Percentiles rank a stretch among this genome's conserved stretches.
phyloP scores from a whole-genome alignment of 805 yeast genomes.

The Myxozyma udenii region DNA sequence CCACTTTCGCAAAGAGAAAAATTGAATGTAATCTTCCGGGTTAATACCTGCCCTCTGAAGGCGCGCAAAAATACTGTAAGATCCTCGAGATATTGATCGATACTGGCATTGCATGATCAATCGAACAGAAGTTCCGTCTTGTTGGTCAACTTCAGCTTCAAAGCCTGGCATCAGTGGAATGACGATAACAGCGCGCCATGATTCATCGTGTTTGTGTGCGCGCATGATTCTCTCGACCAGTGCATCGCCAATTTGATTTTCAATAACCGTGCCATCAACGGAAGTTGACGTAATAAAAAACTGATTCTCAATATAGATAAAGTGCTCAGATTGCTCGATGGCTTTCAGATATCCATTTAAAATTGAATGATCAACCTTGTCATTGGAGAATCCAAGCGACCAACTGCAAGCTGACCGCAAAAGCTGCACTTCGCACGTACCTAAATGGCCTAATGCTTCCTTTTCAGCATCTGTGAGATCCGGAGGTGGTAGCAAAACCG shows the following conservation, averaged over 20 bases:
- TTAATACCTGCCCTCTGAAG: conserved; percentile 69
- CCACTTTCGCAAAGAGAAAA: conserved; percentile 92
- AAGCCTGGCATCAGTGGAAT: conserved; percentile 98
- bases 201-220: conserved; percentile 71
- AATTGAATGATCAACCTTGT: conserved; percentile 81
- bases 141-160: conserved; percentile 85
- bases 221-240: conserved; percentile 91
- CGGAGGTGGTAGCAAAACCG: conserved; percentile 86
- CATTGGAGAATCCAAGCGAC: conserved; percentile 72
- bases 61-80: conserved; percentile 80
- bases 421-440: conserved; percentile 89
- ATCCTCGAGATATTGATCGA: conserved; percentile 88
- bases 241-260: conserved; percentile 93
- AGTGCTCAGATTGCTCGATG: conserved; percentile 89
- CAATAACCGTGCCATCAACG: conserved; percentile 76
- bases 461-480: conserved; percentile 76
- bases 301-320: conserved; percentile 92
- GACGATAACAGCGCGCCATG: conserved; percentile 87
- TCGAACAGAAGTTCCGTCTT: conserved; percentile 92
- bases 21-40: conserved; percentile 91
- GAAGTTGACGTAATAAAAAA: conserved; percentile 88
- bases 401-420: conserved; percentile 86
- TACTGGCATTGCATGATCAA: conserved; percentile 96
- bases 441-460: conserved; percentile 54
- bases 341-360: conserved; percentile 88